Conservation (phyloP, 768 basidiomycete genomes). For the Gautieria morchelliformis region DNA sequence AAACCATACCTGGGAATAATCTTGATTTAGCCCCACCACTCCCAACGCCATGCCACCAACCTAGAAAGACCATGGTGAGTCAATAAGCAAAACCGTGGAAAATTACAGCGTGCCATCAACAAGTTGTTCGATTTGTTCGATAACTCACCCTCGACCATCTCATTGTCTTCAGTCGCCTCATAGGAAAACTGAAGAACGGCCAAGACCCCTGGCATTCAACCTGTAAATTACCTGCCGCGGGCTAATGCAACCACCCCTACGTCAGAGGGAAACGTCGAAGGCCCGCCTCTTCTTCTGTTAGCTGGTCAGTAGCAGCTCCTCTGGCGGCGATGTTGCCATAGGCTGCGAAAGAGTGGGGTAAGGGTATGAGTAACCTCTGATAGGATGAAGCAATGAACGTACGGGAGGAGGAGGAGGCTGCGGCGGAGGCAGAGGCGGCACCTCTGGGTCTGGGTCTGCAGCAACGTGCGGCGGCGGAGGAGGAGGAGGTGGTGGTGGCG, state of each 20-base stretch:
- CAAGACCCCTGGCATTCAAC: background rate
- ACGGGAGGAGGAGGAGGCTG: slow-evolving; percentile 21
- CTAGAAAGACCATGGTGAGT: slow-evolving; percentile 12
- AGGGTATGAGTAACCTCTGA: too few relatives aligned
- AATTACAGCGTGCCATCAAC: slow-evolving; percentile 43
- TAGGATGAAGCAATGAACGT: too few relatives aligned
- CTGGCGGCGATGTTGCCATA: background rate
- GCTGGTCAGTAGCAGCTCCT: background rate
- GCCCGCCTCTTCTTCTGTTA: background rate
- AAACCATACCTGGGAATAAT: slow-evolving; percentile 69
- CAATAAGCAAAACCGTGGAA: background rate
- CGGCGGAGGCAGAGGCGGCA: slow-evolving; percentile 34
- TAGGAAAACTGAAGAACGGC: slow-evolving; percentile 12
- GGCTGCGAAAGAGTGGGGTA: background rate
- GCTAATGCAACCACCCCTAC: background rate
- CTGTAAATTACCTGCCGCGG: background rate
- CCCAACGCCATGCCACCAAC: slow-evolving; percentile 86
- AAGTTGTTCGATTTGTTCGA: slow-evolving; percentile 74
- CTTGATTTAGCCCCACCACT: slow-evolving; percentile 58
- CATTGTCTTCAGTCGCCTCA: slow-evolving; percentile 78
- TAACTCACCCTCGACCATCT: slow-evolving; percentile 79
- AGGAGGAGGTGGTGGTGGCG: slow-evolving; percentile 38
- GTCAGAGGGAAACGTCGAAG: background rate
- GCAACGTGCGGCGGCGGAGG: slow-evolving; percentile 21
- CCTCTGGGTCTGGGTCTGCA: slow-evolving; percentile 27